Base-by-base conservation (phyloP, 768 basidiomycete genomes). In the Calocera viscosa region DNA sequence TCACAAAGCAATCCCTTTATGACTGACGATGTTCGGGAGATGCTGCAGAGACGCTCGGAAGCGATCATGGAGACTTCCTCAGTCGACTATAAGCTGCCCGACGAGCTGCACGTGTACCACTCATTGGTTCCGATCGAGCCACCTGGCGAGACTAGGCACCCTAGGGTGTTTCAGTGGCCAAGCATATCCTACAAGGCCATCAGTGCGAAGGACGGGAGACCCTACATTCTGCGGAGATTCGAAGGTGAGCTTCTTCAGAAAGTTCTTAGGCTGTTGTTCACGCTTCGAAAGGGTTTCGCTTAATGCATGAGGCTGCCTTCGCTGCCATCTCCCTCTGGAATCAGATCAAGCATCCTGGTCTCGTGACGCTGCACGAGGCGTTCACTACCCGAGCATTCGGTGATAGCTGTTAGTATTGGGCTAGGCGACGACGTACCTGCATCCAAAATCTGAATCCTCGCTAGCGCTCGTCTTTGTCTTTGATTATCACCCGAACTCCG, bases 351-450 rank as follows among this genome's bases (percentile, higher is more conserved):
- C 95, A 98, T 77, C 94, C 96, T 0, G 87, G 84, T 69, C 87
- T 99, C 68, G 85, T 95, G 17, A 76, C 84, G 10, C 78, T 98
- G 24, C 82, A 84, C 63, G 96, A 98, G 74, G 96, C 95, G 0
- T 97, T 99, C 78, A 98, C 96, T 0, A 95, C 95, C 0, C 83
- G 87, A 32, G 85, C 90, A 0, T 99, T 99, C 75, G 85, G 86
- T 66, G 96, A 98, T 74, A 88, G 87, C 71, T 98, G 94, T 95
- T 72, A 64, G 88, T 79, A 26, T 66, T 38, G 41, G 7, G 53
- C 67, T 47, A 19, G 63, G 10, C 32, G 1, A 30, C 66, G 8
- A 64, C 41, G 40, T 14, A 17, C 63, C n/a, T 38, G n/a, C 65
- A 65, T 67, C 70, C 69, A 8, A 64, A 33, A 24, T 41, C 34